Base-by-base conservation (phyloP, 2,329 filamentous ascomycete species). In the Pseudogymnoascus destructans region DNA sequence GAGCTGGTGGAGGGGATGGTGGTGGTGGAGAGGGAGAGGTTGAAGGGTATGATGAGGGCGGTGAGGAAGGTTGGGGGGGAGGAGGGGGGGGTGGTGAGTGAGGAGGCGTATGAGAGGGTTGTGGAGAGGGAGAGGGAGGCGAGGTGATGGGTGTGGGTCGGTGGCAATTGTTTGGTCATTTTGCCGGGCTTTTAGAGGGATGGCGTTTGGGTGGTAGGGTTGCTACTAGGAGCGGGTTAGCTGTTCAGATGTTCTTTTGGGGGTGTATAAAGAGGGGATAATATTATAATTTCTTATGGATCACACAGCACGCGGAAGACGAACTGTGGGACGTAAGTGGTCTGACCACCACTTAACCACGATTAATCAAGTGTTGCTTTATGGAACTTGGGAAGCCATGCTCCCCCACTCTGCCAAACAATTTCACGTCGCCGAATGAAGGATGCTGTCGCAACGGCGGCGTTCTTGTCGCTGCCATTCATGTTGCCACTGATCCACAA, bases 31-130 rank as follows among this genome's bases (percentile, higher is more conserved):
- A 81, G 80, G 63, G 86, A 87, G 68, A 79, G 87, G 64, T 73
- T 95, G 63, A 89, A 89, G 64, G 84, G 86, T 17, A 85, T 98
- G 77, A 80, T 79, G 73, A 78, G 92, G 63, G 90, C 90, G 7
- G 71, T 96, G 64, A 80, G 89, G 49, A 52, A 52, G 25, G 46
- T 52, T 3, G 23, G 8, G n/a, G 46, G 46, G 2, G 46, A 52
- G 19, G 4, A 4, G 23, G 25, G 46, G 5, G 15, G 30, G 10
- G 25, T 52, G 5, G 46, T 52, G 23, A 17, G 42, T 49, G 42
- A 49, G 23, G 42, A 49, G 42, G 42, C 42, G 0, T 49, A 49
- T 49, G 42, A 49, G n/a, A 49, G n/a, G 23, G 42, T 49, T 27
- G 42, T 49, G n/a, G 21, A 49, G 42, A 49, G 42, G 7, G 42